Conservation (phyloP, 2,329 filamentous ascomycete species). For the Aspergillus tubingensis region DNA sequence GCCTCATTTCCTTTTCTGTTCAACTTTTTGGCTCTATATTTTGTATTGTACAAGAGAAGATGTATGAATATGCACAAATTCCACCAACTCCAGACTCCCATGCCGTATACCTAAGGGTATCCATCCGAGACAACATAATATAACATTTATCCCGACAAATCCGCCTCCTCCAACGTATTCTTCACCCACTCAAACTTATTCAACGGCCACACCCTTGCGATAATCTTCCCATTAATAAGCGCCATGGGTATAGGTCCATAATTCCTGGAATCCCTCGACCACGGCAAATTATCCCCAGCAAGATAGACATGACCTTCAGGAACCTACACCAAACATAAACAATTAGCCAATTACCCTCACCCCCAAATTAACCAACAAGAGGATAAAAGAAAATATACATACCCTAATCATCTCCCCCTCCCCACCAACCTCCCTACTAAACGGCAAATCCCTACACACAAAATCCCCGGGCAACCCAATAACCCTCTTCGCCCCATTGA, state of each 20-base stretch:
- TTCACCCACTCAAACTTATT: conserved; percentile 39
- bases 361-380: neutral
- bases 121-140: neutral
- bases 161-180: conserved; percentile 40
- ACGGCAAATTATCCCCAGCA: conserved; percentile 80
- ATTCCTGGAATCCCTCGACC: conserved; percentile 80
- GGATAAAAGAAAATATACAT: conserved; percentile 13
- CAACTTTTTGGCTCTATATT: conserved; percentile 30
- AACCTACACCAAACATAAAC: conserved; percentile 56
- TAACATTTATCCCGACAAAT: conserved; percentile 20
- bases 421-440: conserved; percentile 34
- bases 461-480: conserved; percentile 68
- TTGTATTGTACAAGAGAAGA: conserved; percentile 47
- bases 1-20: conserved; percentile 16
- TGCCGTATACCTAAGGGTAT: neutral
- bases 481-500: conserved; percentile 75
- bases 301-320: conserved; percentile 92
- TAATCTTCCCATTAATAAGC: conserved; percentile 78
- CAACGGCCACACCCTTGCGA: conserved; percentile 53
- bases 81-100: conserved; percentile 33
- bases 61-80: conserved; percentile 46
- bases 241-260: conserved; percentile 86
- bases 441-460: conserved; percentile 48
- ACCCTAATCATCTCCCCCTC: conserved; percentile 54
- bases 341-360: conserved; percentile 4